phyloP scores from a whole-genome alignment of 1,139 yeast species.

The Ogataea hybrid region DNA sequence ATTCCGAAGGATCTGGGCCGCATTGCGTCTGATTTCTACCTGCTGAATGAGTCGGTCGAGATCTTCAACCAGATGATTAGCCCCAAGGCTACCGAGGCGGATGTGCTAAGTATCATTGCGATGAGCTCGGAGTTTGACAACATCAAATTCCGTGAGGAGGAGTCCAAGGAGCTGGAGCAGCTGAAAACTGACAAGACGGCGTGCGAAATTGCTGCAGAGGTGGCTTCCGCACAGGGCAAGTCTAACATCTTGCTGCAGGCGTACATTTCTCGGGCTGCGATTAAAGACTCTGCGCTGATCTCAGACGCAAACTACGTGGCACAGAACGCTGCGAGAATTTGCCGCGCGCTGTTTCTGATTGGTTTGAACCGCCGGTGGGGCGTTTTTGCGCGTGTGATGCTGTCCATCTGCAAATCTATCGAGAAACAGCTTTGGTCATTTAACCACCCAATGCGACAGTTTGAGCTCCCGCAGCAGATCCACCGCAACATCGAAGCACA shows the following conservation, averaged over 20 bases:
- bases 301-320: conserved; percentile 94
- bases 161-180: conserved; percentile 64
- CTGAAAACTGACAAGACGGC: conserved; percentile 62
- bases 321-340: conserved; percentile 89
- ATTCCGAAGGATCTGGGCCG: conserved; percentile 89
- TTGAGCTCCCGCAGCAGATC: conserved; percentile 71
- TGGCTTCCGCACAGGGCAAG: conserved; percentile 79
- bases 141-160: conserved; percentile 87
- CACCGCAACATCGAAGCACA: conserved; percentile 61
- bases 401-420: conserved; percentile 81
- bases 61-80: conserved; percentile 82
- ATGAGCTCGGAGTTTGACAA: conserved; percentile 95
- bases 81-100: conserved; percentile 90
- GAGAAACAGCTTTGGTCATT: conserved; percentile 86
- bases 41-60: conserved; percentile 82
- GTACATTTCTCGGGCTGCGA: conserved; percentile 70
- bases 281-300: conserved; percentile 75
- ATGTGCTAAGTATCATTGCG: conserved; percentile 82
- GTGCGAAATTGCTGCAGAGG: conserved; percentile 80
- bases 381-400: conserved; percentile 64
- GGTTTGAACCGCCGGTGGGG: conserved; percentile 94
- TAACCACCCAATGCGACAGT: conserved; percentile 88
- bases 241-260: conserved; percentile 88
- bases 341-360: conserved; percentile 84
- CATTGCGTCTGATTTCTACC: conserved; percentile 90